Evolutionary conservation across 306 rosid species (phyloP).

Genomic region (Castanea mollissima): DNA sequence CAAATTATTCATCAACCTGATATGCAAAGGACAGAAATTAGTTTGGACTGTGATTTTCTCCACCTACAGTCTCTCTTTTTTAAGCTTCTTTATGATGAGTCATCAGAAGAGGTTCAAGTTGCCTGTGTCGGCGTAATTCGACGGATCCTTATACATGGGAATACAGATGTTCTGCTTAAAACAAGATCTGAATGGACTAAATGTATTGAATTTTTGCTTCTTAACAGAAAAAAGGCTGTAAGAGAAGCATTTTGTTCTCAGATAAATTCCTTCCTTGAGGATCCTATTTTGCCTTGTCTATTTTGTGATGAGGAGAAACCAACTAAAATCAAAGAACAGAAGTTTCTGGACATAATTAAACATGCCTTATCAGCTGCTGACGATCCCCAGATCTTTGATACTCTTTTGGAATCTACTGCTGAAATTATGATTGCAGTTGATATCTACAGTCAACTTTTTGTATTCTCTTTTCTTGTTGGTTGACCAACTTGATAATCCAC

Average conservation of each 20-base stretch:
- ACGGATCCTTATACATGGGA: conserved; percentile 69
- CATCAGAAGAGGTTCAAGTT: conserved; percentile 83
- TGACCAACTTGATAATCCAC: conserved; percentile 80
- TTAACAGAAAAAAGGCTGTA: conserved; percentile 52
- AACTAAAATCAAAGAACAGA: conserved; percentile 54
- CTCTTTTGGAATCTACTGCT: conserved; percentile 76
- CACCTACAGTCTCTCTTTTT: conserved; percentile 61
- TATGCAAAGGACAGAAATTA: conserved; percentile 32
- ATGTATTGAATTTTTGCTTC: conserved; percentile 59
- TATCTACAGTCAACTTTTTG: conserved; percentile 50
- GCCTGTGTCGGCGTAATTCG: conserved; percentile 64
- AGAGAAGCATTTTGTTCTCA: conserved; percentile 89
- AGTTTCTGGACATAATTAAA: conserved; percentile 55
- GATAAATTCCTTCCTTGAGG: conserved; percentile 67
- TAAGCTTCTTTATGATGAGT: conserved; percentile 71
- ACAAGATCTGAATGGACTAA: conserved; percentile 62
- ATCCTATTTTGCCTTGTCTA: conserved; percentile 47
- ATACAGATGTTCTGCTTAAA: conserved; percentile 38
- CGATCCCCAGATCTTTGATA: conserved; percentile 59
- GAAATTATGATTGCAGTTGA: conserved; percentile 76
- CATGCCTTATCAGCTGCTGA: conserved; percentile 48
- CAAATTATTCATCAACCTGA: conserved; percentile 34
- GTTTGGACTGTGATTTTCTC: conserved; percentile 44
- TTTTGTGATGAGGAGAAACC: conserved; percentile 43
- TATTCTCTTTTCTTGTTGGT: conserved; percentile 73